A percentile compares a stretch with the other conserved stretches of the same genome.
These are phyloP conservation scores for Apiotrichum sp. DNA, from an alignment of 1,284 basidiomycete genomes.

Conservation along the genomic window DNA sequence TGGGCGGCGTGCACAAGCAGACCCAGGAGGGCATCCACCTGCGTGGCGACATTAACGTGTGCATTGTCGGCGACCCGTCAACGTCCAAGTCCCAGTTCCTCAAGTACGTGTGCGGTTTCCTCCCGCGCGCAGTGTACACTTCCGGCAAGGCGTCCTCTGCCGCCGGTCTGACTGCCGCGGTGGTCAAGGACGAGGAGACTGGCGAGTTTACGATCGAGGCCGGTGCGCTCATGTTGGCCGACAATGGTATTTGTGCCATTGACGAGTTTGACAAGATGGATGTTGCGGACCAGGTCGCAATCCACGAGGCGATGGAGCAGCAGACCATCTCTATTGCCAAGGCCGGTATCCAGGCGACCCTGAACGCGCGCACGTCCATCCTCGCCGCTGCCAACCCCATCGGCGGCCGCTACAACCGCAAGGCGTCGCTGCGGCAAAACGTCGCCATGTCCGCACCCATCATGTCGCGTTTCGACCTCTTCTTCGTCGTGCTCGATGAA, in stretches of 20 bases:
- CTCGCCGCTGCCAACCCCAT: slow-evolving; percentile 97
- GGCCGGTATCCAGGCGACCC: slow-evolving; percentile 96
- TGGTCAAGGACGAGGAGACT: slow-evolving; percentile 97
- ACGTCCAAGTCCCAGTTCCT: slow-evolving; percentile 98
- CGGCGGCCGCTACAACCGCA: slow-evolving; percentile 92
- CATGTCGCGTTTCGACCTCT: slow-evolving; percentile 98
- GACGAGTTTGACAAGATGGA: slow-evolving; percentile 99
- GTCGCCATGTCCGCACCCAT: slow-evolving; percentile 98
- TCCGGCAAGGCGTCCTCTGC: slow-evolving; percentile 98
- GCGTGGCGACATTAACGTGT: slow-evolving; percentile 97
- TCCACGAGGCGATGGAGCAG: slow-evolving; percentile 99
- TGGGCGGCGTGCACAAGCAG: slow-evolving; percentile 99
- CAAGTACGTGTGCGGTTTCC: slow-evolving; percentile 98
- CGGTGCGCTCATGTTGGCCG: slow-evolving; percentile 96
- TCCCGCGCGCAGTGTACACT: slow-evolving; percentile 96
- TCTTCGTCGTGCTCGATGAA: slow-evolving; percentile 97
- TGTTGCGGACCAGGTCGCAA: slow-evolving; percentile 94
- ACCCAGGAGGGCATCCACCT: slow-evolving; percentile 94
- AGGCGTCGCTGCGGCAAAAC: slow-evolving; percentile 88
- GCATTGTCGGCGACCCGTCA: slow-evolving; percentile 94
- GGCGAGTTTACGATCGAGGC: slow-evolving; percentile 99
- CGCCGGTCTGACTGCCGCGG: slow-evolving; percentile 96
- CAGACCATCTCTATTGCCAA: slow-evolving; percentile 99
- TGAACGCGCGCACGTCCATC: slow-evolving; percentile 96
- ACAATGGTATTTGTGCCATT: slow-evolving; percentile 99